phyloP scores from a whole-genome alignment of 225 moss, liverwort and hornwort genomes.

The Marchantia paleacea region DNA sequence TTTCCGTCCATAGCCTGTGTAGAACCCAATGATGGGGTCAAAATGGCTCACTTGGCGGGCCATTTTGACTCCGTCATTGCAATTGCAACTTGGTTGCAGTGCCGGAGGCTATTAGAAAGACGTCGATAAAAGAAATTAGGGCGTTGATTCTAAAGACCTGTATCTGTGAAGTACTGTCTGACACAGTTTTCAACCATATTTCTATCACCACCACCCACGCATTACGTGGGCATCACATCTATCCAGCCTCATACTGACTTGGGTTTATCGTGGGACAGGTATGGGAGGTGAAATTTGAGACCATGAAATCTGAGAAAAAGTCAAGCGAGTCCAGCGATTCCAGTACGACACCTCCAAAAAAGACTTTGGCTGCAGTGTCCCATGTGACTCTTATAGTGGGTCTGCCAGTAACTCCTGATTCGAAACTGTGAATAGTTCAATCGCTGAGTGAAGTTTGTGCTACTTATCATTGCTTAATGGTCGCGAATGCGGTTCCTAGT shows the following conservation, averaged over 20 bases:
- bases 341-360: conserved; percentile 20
- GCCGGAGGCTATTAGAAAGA: too few species aligned
- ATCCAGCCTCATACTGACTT: not conserved
- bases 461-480: not conserved
- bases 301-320: conserved; percentile 21
- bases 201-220: too few species aligned
- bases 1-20: too few species aligned
- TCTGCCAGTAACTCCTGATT: conserved; percentile 35
- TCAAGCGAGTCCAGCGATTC: conserved; percentile 18
- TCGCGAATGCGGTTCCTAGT: not conserved
- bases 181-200: too few species aligned
- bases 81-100: too few species aligned
- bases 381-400: conserved; percentile 71
- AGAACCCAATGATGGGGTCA: too few species aligned
- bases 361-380: conserved; percentile 46
- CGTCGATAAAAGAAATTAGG: too few species aligned
- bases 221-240: not conserved
- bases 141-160: too few species aligned
- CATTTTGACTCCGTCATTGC: too few species aligned
- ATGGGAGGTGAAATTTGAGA: conserved; percentile 83
- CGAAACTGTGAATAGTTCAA: conserved; percentile 7
- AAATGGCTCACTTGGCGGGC: too few species aligned
- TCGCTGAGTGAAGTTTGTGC: not conserved
- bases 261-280: conserved; percentile 37
- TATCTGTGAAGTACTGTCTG: too few species aligned